These are phyloP conservation scores for Chrysochromulina tobinii DNA, from an alignment of 78 protist species.

Conservation along the genomic window DNA sequence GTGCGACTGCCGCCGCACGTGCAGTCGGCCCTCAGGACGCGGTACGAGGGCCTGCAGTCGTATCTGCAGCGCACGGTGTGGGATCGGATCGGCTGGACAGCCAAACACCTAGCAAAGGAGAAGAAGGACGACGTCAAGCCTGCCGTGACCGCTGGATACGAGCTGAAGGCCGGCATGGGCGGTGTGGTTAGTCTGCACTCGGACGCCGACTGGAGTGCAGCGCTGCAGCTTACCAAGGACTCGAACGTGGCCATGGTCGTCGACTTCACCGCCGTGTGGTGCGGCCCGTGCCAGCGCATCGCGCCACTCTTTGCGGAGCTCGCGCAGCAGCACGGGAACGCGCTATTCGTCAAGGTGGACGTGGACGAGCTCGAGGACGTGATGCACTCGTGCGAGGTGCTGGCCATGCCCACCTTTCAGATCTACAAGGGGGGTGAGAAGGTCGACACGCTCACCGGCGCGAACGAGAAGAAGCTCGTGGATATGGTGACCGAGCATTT, in stretches of 20 bases:
- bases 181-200: neutral
- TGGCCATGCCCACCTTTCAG: conserved; percentile 4
- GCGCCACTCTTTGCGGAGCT: neutral
- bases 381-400: neutral
- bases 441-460: neutral
- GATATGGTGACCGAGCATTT: too few species aligned
- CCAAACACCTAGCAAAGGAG: neutral
- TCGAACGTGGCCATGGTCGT: neutral
- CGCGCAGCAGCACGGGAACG: neutral
- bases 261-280: conserved; percentile 27
- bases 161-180: neutral
- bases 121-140: neutral
- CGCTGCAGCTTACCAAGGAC: neutral
- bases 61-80: neutral
- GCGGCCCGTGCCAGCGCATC: conserved; percentile 22
- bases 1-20: neutral
- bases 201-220: neutral
- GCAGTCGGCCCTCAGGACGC: neutral
- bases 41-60: too few species aligned
- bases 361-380: conserved; percentile 2
- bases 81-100: conserved; percentile 3
- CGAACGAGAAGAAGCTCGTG: neutral
- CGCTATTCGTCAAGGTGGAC: conserved; percentile 4
- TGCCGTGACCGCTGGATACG: neutral
- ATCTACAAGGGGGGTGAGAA: neutral